Evolutionary conservation across 73 alveolate species (phyloP), one percentile per base, ranked within the genome.

Genomic region (Paramecium pentaurelia): DNA sequence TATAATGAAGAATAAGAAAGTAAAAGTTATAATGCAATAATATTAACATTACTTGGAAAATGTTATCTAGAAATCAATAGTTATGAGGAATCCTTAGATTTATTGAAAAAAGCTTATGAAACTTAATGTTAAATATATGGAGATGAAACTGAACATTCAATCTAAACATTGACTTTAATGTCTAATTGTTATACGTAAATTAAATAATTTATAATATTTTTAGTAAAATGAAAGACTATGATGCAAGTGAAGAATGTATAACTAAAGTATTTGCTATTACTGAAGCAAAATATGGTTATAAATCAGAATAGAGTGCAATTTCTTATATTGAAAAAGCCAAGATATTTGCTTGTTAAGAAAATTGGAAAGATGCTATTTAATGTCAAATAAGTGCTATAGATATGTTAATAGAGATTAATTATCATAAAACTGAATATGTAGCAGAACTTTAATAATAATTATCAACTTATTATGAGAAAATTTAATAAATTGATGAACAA

Each of bases 11-110:
- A 91, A 45, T 96, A 95, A 86, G 99, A 96, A 58, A 86, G 98
- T 18, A 95, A 97, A 73, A 86, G 94, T 47, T 97, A 71, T 89
- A 98, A 97, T 88, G 94, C 97, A 27, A 94, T 95, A 37, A 96
- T 97, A 30, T 86, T 97, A 1, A 97, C 99, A 25, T 93, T 96
- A 28, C 95, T 97, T 45, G 99, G 98, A 70, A 97, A 95, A 86
- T 97, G 98, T 86, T 97, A 96, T 80, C 92, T 96, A 93, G 98
- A 96, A 60, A 97, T 98, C 18, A 97, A 97, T 38, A 92, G 95
- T 58, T 86, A 68, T 70, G 96, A 96, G 42, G 99, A 97, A 68
- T 96, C 99, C 58, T 90, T 95, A n/a, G 96, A 95, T 44, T 93
- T 97, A 49, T 86, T 97, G n/a, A 98, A 96, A 42, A 97, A 97